Base-by-base conservation (phyloP, 2,329 filamentous ascomycete species). In the Cryphonectria nitschkei region DNA sequence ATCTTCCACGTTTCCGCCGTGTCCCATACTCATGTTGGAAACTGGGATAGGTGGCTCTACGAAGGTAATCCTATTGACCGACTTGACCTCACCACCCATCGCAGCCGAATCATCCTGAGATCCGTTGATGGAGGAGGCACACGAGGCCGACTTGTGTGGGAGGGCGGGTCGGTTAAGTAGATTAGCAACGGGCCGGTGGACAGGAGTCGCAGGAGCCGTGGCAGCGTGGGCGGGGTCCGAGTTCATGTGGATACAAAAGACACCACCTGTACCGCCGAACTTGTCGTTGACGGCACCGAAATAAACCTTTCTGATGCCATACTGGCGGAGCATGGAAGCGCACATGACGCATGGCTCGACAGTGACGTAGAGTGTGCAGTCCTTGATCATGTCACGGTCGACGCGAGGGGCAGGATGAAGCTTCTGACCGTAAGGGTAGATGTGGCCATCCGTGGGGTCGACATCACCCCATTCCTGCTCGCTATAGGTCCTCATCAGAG, bases 331-430 rank as follows among this genome's bases (percentile, higher is more conserved):
- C 68, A 97, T 89, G 8, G 94, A 97, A 16, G 96, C 96, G 79
- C 96, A 99, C 96, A 99, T 99, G 83, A 99, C 94, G 80, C 96
- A 99, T 5, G 96, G 96, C 82, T 99, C 97, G 68, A 99, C 95
- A 0, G 96, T 99, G 65, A 99, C 96, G 81, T 99, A 99, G 67
- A 99, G 88, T 13, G 90, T 92, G 75, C 87, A 87, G 74, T 95
- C 88, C 54, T 84, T 85, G 75, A 98, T 85, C 73, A 95, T 88
- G 16, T 86, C 87, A 46, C 89, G 87, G 68, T 91, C 87, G 74
- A 96, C 87, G 67, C 85, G 86, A 32, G 86, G 81, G 2, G 81
- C 80, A 0, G 85, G 84, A 72, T 88, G 83, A 0, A 87, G 81
- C 77, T 89, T 89, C 75, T 89, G 87, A 5, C 88, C 88, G 69